These are phyloP conservation scores for Lachnellula suecica DNA, from an alignment of 2,329 filamentous ascomycete species.

Conservation along the genomic window DNA sequence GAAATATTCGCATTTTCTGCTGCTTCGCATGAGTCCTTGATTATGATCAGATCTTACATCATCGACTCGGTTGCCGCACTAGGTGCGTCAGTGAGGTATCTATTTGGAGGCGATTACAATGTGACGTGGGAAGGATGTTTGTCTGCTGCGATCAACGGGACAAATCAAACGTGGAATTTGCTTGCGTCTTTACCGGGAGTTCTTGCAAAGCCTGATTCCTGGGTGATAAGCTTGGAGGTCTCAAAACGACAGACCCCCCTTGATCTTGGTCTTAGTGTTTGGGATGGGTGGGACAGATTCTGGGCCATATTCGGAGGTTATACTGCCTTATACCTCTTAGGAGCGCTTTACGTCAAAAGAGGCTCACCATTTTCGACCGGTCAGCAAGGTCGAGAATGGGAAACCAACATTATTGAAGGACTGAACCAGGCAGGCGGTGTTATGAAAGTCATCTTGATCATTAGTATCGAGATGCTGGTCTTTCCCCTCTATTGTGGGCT, in stretches of 20 bases:
- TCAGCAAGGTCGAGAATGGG: conserved; percentile 59
- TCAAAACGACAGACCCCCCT: conserved; percentile 35
- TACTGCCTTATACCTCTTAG: conserved; percentile 68
- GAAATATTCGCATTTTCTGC: conserved; percentile 78
- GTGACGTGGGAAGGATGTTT: conserved; percentile 20
- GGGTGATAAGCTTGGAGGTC: conserved; percentile 57
- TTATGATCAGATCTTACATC: conserved; percentile 57
- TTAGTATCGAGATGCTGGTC: conserved; percentile 97
- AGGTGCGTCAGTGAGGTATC: conserved; percentile 40
- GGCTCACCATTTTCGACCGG: conserved; percentile 65
- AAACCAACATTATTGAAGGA: conserved; percentile 77
- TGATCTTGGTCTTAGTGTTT: conserved; percentile 62
- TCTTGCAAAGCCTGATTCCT: conserved; percentile 49
- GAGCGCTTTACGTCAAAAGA: conserved; percentile 76
- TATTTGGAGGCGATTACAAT: conserved; percentile 44
- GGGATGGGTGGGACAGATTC: conserved; percentile 63
- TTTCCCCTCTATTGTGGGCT: conserved; percentile 96
- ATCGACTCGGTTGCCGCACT: conserved; percentile 39
- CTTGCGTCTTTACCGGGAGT: conserved; percentile 34
- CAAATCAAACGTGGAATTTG: conserved; percentile 10
- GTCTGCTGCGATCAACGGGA: conserved; percentile 1
- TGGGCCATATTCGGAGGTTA: conserved; percentile 83
- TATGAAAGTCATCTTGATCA: conserved; percentile 96
- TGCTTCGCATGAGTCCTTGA: conserved; percentile 69
- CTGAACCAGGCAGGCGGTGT: conserved; percentile 94